A percentile compares a stretch with the other conserved stretches of the same genome.
Evolutionary conservation across 129 eudicot genomes (phyloP).

Genomic region (Kitagawia praeruptora): DNA sequence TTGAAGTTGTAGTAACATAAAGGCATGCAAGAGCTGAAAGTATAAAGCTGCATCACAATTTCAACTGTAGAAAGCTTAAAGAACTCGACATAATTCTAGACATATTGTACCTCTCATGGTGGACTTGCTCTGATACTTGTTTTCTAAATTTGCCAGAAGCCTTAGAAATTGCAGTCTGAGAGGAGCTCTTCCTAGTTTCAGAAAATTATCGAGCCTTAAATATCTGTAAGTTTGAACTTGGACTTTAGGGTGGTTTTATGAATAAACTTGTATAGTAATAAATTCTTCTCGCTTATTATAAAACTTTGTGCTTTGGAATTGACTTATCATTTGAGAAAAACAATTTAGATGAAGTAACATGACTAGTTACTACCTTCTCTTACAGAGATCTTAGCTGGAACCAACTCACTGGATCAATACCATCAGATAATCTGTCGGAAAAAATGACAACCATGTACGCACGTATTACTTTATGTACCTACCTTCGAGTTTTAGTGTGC

Average conservation of each 20-base stretch:
- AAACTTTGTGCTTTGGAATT: not conserved
- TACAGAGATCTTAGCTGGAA: conserved; percentile 74
- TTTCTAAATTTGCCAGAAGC: conserved; percentile 39
- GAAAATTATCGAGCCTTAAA: conserved; percentile 37
- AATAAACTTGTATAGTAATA: not conserved
- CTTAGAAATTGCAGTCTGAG: conserved; percentile 75
- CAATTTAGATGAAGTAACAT: not conserved
- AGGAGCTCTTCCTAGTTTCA: conserved; percentile 66
- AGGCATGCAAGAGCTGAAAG: too few species aligned
- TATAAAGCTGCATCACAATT: too few species aligned
- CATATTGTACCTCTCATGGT: not conserved
- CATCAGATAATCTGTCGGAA: conserved; percentile 41
- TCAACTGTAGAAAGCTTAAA: not conserved
- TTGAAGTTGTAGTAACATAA: too few species aligned
- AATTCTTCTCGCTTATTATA: not conserved
- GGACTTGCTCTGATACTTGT: conserved; percentile 9
- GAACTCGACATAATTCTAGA: too few species aligned
- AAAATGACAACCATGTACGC: conserved; percentile 55
- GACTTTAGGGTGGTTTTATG: not conserved
- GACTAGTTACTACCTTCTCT: conserved; percentile 1
- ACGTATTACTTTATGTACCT: not conserved
- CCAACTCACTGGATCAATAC: conserved; percentile 52
- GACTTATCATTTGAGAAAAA: not conserved
- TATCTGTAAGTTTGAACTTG: conserved; percentile 40
- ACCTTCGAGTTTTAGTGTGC: not conserved